Conservation (phyloP, 495 filamentous ascomycete genomes). For the Aspergillus leporis region DNA sequence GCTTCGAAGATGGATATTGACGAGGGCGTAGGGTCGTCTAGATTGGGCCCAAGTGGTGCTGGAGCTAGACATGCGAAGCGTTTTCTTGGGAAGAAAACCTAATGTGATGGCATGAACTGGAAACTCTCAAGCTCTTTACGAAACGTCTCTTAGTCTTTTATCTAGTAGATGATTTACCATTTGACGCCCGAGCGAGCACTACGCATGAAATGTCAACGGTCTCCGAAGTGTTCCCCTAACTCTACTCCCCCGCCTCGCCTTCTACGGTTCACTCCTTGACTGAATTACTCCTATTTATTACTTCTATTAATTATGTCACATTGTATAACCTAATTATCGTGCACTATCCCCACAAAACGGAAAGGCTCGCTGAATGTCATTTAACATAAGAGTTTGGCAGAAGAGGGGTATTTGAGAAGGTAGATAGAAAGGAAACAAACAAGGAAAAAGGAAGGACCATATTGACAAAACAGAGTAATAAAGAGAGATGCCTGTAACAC, state of each 20-base stretch:
- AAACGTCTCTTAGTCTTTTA: background rate
- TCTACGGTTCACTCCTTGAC: background rate
- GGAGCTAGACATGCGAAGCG: constrained; percentile 39
- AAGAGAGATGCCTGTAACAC: constrained; percentile 11
- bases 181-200: background rate
- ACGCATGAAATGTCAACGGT: background rate
- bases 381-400: constrained; percentile 31
- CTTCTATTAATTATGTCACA: constrained; percentile 10
- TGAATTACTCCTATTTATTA: constrained; percentile 1
- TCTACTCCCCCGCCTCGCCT: background rate
- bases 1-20: constrained; percentile 51
- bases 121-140: background rate
- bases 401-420: constrained; percentile 42
- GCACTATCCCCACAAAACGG: constrained; percentile 17
- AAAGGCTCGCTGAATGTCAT: constrained; percentile 19
- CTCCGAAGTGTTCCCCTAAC: background rate
- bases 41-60: constrained; percentile 17
- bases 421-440: constrained; percentile 25
- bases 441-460: constrained; percentile 18
- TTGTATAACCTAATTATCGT: constrained; percentile 16
- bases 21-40: constrained; percentile 34
- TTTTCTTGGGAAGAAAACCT: constrained; percentile 43
- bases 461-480: constrained; percentile 26
- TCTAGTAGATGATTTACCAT: background rate
- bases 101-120: constrained; percentile 4